Evolutionary conservation across 805 yeast genomes (phyloP), one percentile per base, ranked within the genome.

Genomic region (Saccharomycopsis schoenii): DNA sequence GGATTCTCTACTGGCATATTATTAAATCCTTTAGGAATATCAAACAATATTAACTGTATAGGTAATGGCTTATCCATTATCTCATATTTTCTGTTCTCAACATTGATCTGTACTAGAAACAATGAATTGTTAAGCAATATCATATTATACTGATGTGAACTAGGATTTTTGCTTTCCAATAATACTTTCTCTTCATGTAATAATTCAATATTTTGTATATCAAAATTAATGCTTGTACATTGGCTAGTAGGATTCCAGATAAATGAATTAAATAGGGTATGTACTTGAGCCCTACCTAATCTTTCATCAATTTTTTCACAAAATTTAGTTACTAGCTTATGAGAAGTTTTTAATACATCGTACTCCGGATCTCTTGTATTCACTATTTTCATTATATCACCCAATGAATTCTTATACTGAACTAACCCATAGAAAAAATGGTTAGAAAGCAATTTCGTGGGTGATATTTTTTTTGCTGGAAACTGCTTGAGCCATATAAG

Each of bases 1-100:
- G 34, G 21, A 15, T 42, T 42, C 9, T 25, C 17, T 21, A 47
- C 52, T 12, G 52, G 9, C 12, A 19, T 47, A 21, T 14, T 15
- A 21, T 14, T 47, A 24, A 15, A 2, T 24, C 21, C 34, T 14
- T 61, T 60, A 14, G 63, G 55, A 19, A 59, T 37, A 21, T 61
- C 62, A 29, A 25, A 58, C 15, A 12, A 10, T 10, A 61, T 56
- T 34, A 63, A 52, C 36, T 61, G 52, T 9, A 63, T 42, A 47
- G 65, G 62, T 50, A 63, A 57, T 19, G 65, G 65, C 25, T 59
- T 63, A 12, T 60, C 58, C 6, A 61, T 50, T 14, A 63, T 56
- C 36, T 39, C 36, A 47, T 55, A 63, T 19, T 42, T 58, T 34
- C 60, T 58, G 15, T 21, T 43, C 14, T 61, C 62, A 6, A 47